Evolutionary conservation across 2,329 filamentous ascomycete genomes (phyloP).

Genomic region (Endoconidiophora polonica): DNA sequence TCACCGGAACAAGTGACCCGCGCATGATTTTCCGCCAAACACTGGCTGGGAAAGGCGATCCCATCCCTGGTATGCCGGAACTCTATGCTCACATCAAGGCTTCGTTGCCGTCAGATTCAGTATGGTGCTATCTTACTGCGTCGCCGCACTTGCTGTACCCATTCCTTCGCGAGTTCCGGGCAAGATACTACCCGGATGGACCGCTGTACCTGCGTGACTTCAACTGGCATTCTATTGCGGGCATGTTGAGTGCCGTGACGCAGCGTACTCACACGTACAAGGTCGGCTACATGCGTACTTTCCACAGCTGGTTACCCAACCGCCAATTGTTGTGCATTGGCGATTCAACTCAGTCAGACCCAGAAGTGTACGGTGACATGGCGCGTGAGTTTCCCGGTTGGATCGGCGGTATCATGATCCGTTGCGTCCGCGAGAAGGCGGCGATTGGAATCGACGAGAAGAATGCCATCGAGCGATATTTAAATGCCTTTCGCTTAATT

Average conservation of each 20-base stretch:
- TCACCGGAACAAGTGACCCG: slow-evolving; percentile 66
- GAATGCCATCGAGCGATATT: slow-evolving; percentile 60
- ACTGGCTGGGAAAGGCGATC: slow-evolving; percentile 57
- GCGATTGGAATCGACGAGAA: slow-evolving; percentile 53
- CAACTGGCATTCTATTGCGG: slow-evolving; percentile 69
- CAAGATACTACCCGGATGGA: slow-evolving; percentile 54
- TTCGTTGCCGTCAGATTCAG: slow-evolving; percentile 37
- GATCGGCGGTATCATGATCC: slow-evolving; percentile 71
- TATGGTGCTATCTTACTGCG: slow-evolving; percentile 87
- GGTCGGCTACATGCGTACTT: slow-evolving; percentile 57
- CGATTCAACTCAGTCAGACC: slow-evolving; percentile 82
- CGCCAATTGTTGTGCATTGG: slow-evolving; percentile 72
- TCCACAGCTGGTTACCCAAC: slow-evolving; percentile 62
- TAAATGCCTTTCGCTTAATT: slow-evolving; percentile 63
- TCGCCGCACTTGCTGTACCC: slow-evolving; percentile 91
- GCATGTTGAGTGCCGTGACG: slow-evolving; percentile 63
- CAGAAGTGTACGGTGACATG: slow-evolving; percentile 74
- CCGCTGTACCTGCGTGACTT: slow-evolving; percentile 73
- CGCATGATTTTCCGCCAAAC: slow-evolving; percentile 69
- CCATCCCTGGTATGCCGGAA: slow-evolving; percentile 68
- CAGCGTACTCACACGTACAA: slow-evolving; percentile 77
- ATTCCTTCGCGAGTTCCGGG: slow-evolving; percentile 61
- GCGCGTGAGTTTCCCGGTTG: slow-evolving; percentile 53
- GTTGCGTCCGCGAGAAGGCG: slow-evolving; percentile 63
- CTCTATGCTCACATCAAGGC: slow-evolving; percentile 53